These are phyloP conservation scores for Phytophthora palmivora DNA, from an alignment of 352 stramenopile species.

Conservation along the genomic window DNA sequence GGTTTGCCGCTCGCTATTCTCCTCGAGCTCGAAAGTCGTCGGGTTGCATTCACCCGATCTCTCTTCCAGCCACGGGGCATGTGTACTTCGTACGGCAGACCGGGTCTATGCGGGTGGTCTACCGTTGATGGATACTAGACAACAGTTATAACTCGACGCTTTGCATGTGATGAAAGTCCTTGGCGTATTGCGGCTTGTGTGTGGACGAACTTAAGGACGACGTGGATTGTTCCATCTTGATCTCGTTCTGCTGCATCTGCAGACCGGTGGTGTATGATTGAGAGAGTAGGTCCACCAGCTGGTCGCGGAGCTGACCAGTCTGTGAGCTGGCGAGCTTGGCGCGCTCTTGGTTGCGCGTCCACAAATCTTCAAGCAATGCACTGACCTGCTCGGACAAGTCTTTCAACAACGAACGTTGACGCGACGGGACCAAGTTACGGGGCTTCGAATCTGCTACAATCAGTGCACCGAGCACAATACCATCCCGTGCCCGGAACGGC, in stretches of 20 bases:
- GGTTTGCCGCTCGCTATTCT: conserved; percentile 38
- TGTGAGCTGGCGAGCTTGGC: conserved; percentile 33
- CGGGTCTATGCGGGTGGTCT: conserved; percentile 13
- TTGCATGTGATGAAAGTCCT: conserved; percentile 40
- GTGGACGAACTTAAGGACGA: conserved; percentile 24
- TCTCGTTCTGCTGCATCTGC: conserved; percentile 60
- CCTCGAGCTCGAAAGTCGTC: conserved; percentile 19
- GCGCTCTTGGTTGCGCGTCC: conserved; percentile 41
- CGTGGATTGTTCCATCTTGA: conserved; percentile 40
- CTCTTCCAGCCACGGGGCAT: conserved; percentile 6
- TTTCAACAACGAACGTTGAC: conserved; percentile 43
- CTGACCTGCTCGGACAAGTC: conserved; percentile 56
- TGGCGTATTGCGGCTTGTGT: conserved; percentile 36
- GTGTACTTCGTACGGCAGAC: conserved; percentile 36
- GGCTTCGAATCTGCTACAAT: conserved; percentile 61
- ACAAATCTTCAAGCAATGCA: conserved; percentile 53
- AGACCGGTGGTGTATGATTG: conserved; percentile 60
- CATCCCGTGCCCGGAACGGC: conserved; percentile 55
- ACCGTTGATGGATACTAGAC: conserved; percentile 19
- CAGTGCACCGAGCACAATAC: conserved; percentile 61
- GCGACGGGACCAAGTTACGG: conserved; percentile 35
- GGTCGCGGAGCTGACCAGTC: conserved; percentile 46
- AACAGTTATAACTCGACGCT: conserved; percentile 48
- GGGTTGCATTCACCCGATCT: conserved; percentile 19
- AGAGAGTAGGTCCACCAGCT: conserved; percentile 55